Conservation (phyloP, 768 basidiomycete species). For the Pleurotus djamor region DNA sequence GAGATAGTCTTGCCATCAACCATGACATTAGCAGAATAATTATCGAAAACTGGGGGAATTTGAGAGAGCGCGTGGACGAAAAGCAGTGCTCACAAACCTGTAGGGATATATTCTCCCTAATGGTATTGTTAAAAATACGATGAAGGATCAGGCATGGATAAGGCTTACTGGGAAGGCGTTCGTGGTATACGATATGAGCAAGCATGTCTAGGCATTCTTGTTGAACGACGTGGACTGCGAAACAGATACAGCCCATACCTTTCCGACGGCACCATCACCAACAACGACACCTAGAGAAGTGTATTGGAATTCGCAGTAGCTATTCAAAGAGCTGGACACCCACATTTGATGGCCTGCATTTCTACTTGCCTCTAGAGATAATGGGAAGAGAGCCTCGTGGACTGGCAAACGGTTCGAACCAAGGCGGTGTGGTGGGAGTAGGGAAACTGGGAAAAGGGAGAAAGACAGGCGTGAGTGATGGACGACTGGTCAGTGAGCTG, state of each 20-base stretch:
- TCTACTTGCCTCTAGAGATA: slow-evolving; percentile 16
- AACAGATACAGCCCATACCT: slow-evolving; percentile 50
- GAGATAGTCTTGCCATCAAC: slow-evolving; percentile 99
- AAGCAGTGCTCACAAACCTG: slow-evolving; percentile 48
- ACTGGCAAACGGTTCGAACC: background rate
- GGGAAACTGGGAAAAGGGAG: background rate
- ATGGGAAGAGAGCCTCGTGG: background rate
- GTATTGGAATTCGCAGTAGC: slow-evolving; percentile 15
- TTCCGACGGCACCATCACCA: slow-evolving; percentile 98
- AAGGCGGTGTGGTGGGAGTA: background rate
- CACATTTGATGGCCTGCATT: slow-evolving; percentile 95
- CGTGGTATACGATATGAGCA: slow-evolving; percentile 99
- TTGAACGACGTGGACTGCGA: slow-evolving; percentile 8
- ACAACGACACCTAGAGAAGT: slow-evolving; percentile 85
- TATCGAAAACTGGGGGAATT: slow-evolving; percentile 85
- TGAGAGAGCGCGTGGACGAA: background rate
- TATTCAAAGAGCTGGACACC: slow-evolving; percentile 23
- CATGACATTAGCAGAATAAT: slow-evolving; percentile 98
- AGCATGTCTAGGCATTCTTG: slow-evolving; percentile 74
- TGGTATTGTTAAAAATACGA: slow-evolving; percentile 12
- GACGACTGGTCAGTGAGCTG: background rate
- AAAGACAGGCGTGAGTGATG: background rate
- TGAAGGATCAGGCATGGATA: slow-evolving; percentile 5
- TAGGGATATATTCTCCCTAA: slow-evolving; percentile 96
- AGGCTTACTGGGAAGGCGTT: slow-evolving; percentile 89